Percentiles rank a stretch among this genome's conserved stretches.
Conservation (phyloP, 768 basidiomycete genomes). For the Leccinum aurantiacum region DNA sequence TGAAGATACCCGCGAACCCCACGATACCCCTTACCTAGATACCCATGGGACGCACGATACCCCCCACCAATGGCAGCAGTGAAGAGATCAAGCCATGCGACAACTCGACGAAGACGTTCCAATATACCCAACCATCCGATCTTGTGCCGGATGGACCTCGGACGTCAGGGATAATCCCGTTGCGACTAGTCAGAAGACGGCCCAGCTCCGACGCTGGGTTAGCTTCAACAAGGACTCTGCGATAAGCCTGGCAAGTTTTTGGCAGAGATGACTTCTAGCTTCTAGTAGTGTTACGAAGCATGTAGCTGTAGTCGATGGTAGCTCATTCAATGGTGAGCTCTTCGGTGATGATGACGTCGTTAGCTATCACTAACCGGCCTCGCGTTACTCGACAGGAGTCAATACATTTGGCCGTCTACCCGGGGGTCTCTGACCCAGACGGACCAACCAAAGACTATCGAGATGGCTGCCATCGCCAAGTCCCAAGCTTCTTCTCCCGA, state of each 20-base stretch:
- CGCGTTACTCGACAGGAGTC: conserved; percentile 6
- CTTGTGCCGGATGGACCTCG: conserved; percentile 1
- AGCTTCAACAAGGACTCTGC: conserved; percentile 6
- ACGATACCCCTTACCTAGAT: conserved; percentile 1
- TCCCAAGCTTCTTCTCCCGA: background rate
- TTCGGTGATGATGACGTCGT: background rate
- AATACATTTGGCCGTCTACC: conserved; percentile 8
- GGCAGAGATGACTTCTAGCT: conserved; percentile 4
- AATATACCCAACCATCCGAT: background rate
- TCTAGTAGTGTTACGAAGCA: background rate
- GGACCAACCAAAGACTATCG: conserved; percentile 3
- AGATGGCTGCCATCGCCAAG: background rate
- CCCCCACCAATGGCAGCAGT: conserved; percentile 1
- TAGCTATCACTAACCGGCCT: conserved; percentile 1
- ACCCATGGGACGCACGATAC: conserved; percentile 5
- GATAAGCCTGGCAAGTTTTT: conserved; percentile 9
- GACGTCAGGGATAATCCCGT: conserved; percentile 1
- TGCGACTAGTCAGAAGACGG: conserved; percentile 5
- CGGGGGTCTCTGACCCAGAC: conserved; percentile 20
- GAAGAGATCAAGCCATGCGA: conserved; percentile 18
- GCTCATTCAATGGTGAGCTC: conserved; percentile 3
- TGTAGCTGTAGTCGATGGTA: background rate
- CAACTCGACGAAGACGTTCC: conserved; percentile 3
- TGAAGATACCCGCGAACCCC: conserved; percentile 4
- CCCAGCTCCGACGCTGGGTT: conserved; percentile 3